Percentiles rank a stretch among this genome's conserved stretches.
Conservation (phyloP, 139 green algal species). For the Zygnema cylindricum region DNA sequence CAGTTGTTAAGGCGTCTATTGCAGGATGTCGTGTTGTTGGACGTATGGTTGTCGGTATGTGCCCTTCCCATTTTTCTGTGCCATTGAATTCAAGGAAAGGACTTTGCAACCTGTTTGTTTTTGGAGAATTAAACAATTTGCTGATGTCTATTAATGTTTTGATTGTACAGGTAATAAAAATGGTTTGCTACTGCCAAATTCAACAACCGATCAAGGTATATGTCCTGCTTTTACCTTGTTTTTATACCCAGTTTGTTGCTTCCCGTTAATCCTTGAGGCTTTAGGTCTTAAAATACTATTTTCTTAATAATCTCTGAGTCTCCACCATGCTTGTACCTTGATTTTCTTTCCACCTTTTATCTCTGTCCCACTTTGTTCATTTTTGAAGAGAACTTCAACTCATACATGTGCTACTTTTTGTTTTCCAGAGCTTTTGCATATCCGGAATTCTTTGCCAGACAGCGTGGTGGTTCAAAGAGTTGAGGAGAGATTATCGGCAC, state of each 20-base stretch:
- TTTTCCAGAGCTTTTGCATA: conserved; percentile 89
- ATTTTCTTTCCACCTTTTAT: not conserved
- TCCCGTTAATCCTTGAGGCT: not conserved
- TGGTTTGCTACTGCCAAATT: conserved; percentile 94
- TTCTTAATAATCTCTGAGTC: not conserved
- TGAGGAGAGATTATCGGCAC: conserved; percentile 94
- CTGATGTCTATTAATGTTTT: too few relatives aligned
- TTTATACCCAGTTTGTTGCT: too few relatives aligned
- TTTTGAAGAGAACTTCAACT: not conserved
- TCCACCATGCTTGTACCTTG: not conserved
- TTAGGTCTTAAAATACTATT: conserved; percentile 4
- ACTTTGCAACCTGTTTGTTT: not conserved
- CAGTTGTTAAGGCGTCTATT: conserved; percentile 91
- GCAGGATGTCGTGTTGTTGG: conserved; percentile 94
- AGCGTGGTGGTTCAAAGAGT: conserved; percentile 96
- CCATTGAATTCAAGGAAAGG: conserved; percentile 40
- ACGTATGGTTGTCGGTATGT: conserved; percentile 72
- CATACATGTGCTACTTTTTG: not conserved
- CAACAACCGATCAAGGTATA: conserved; percentile 88
- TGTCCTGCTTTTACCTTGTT: conserved; percentile 3
- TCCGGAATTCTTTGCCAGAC: conserved; percentile 96
- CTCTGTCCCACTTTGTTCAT: conserved; percentile 12
- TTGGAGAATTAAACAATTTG: too few relatives aligned
- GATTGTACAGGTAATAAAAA: conserved; percentile 96
- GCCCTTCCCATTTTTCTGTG: not conserved